Evolutionary conservation across 495 filamentous ascomycete genomes (phyloP), one percentile per base, ranked within the genome.

Genomic region (Amniculicola lignicola): DNA sequence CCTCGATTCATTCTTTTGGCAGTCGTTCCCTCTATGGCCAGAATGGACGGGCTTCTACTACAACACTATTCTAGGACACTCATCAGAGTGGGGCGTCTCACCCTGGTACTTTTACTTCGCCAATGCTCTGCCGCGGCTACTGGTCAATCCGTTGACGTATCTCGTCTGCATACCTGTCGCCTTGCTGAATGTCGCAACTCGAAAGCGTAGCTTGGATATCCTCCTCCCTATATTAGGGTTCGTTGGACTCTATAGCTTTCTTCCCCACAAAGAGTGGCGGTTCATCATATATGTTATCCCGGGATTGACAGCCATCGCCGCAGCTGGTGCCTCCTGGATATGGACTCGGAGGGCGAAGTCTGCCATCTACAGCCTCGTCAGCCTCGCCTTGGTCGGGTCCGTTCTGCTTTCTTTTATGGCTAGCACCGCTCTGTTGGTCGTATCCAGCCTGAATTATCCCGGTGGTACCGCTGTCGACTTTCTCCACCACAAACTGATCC

Each of bases 181-280:
- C 0, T 69, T 89, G 9, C 60, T 70, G 22, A 75, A 82, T 29
- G 74, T 79, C 0, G 68, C 79, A 18, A 75, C 79, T 2, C 72
- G 76, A 4, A 58, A 53, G 1, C 57, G 71, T 0, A 79, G 79
- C 2, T 46, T 73, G 4, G 76, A 77, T 14, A 66, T 95, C 15
- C 67, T 87, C 2, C 51, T 85, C 21, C 90, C 94, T 0, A 77
- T 78, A 3, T 33, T 93, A 2, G 64, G 77, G 16, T 99, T 94
- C 62, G 75, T 93, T 4, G 77, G 79, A 0, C 67, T 93, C 31
- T 98, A 96, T 73, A 92, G 87, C 41, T 54, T 78, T 43, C 85
- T 94, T 38, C 91, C 93, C 3, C 93, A 99, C 71, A 99, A 99
- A 69, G 93, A 99, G 72, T 87, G 88, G 74, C 86, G 93, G 16